Evolutionary conservation across 306 rosid genomes (phyloP), one percentile per base, ranked within the genome.

Genomic region (Gleditsia sinensis): DNA sequence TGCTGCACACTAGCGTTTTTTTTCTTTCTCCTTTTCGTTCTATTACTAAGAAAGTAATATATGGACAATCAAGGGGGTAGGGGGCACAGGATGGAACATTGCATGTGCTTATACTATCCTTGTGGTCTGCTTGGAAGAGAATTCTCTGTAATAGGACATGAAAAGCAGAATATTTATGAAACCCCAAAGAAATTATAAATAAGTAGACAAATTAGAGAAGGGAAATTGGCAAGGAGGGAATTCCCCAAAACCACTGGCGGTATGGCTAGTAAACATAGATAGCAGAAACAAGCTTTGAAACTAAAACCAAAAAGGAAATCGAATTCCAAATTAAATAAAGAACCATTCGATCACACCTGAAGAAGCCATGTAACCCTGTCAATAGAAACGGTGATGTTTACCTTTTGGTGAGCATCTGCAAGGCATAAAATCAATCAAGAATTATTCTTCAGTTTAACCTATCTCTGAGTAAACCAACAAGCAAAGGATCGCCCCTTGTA

Each of bases 351-450:
- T 65, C 79, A 71, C 37, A 73, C 78, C 68, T 84, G 67, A 53
- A 8, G 58, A 53, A 66, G 55, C 81, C 74, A 79, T 42, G 71
- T 21, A 58, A 23, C 67, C 65, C 75, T 20, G 30, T 10, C 46
- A 30, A 2, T 42, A 74, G 30, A 34, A 4, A 7, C 19, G 6
- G 37, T 20, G 65, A 24, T 55, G n/a, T 48, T 17, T 37, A 46
- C 9, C 19, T 36, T 50, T 19, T 24, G 40, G 14, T 12, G 46
- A 62, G 51, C n/a, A 75, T 67, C 72, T 33, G 71, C 28, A 75
- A 58, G 16, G 57, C 34, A 54, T 6, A 34, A 16, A 71, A 71
- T 72, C 60, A 72, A 76, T 68, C 23, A 61, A 80, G 28, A 68
- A 68, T 27, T 4, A 13, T 9, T 68, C 39, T 50, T 75, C 79